Evolutionary conservation across 1,284 basidiomycete genomes (phyloP).

Genomic region (Ustilago cynodontis): DNA sequence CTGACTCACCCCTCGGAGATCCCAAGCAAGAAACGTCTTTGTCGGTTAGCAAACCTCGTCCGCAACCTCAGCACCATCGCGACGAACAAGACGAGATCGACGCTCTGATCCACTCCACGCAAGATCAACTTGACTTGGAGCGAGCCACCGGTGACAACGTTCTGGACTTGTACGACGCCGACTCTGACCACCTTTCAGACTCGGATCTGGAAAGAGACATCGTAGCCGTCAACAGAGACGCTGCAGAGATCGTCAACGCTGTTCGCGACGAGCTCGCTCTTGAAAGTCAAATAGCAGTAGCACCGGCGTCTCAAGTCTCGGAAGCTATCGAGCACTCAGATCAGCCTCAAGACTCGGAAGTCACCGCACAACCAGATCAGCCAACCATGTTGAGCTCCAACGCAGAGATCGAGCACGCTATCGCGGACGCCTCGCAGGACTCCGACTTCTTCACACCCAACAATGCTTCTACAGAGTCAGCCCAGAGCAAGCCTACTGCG

Average conservation of each 20-base stretch:
- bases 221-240: constrained; percentile 29
- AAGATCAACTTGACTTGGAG: constrained; percentile 36
- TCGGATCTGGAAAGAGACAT: constrained; percentile 26
- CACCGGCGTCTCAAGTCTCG: background rate
- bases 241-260: constrained; percentile 36
- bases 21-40: background rate
- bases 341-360: background rate
- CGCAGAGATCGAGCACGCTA: constrained; percentile 33
- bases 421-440: constrained; percentile 45
- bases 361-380: background rate
- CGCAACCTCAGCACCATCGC: background rate
- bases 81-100: constrained; percentile 50
- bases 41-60: background rate
- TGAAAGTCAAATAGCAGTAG: constrained; percentile 4
- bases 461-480: constrained; percentile 1
- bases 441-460: constrained; percentile 11
- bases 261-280: constrained; percentile 43
- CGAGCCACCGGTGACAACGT: constrained; percentile 3
- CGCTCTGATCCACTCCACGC: constrained; percentile 34
- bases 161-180: constrained; percentile 16
- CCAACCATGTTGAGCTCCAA: constrained; percentile 22
- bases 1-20: background rate
- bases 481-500: background rate
- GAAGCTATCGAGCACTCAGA: background rate
- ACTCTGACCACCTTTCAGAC: constrained; percentile 26